Evolutionary conservation across 2,329 filamentous ascomycete genomes (phyloP), one percentile per base, ranked within the genome.

Genomic region (Hortaea werneckii): DNA sequence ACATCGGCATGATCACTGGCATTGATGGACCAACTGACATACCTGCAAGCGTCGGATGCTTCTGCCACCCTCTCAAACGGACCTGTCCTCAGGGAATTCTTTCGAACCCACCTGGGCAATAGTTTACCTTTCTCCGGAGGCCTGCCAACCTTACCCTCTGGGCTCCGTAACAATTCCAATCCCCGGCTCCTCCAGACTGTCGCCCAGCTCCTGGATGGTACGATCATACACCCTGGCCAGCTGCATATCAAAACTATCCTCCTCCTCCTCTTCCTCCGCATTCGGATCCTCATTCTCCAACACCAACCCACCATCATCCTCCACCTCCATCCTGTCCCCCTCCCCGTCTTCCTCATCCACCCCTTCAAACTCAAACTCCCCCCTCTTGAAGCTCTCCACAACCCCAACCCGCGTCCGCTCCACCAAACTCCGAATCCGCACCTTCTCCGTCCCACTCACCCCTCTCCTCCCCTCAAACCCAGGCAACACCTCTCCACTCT

Each of bases 391-490:
- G 11, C 80, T 75, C 48, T 85, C 80, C 1, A 87, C 78, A 47
- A 90, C 78, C 5, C 79, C 65, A 6, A 87, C 68, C 27, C 89
- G 75, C 11, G 84, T 85, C 53, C 82, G 77, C 60, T 94, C 85
- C 0, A 88, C 85, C 29, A 94, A 69, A 58, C 85, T 86, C 59
- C 85, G 83, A 52, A 89, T 83, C 37, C 90, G 78, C 6, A 96
- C 87, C 74, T 92, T 94, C 63, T 95, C 87, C 0, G 85, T 90
- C 12, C 81, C 87, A 71, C 86, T 82, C 1, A 86, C 83, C 6
- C 67, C 67, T 5, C 73, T 68, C 5, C 73, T 68, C 1, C 69
- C 73, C 52, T 80, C 77, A 51, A 89, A 87, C 0, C 87, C 87
- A 0, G 86, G 81, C 1, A 95, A 69, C 0, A 70, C 57, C 35